Evolutionary conservation across 331 rosid genomes (phyloP), one percentile per base, ranked within the genome.

Genomic region (Erythrophleum ivorense): DNA sequence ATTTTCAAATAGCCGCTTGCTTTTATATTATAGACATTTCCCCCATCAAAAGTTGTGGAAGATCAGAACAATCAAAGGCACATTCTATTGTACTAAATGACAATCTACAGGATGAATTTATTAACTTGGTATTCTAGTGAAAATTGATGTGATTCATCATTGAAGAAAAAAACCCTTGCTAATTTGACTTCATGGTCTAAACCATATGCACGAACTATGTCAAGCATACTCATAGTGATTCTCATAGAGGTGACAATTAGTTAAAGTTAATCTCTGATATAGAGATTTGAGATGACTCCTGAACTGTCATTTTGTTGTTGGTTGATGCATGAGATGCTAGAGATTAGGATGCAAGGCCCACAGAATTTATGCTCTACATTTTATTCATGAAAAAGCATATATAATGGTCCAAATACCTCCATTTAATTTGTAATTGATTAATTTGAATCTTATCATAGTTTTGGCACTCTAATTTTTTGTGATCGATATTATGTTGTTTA

Each of bases 41-140:
- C 78, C 76, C 21, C 41, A 66, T 52, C 76, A 77, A 65, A 77
- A 24, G 69, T 72, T 74, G 36, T 33, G 43, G 19, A 33, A 33
- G 45, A 38, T 36, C 57, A 59, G 63, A 74, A 80, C 63, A 74
- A 57, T 65, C 45, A 66, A 54, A 40, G 24, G 53, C 62, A 75
- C 49, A 65, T 81, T 45, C 33, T 53, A 50, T 52, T 12, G 1
- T 43, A 34, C 0, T 4, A 62, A 63, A 33, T n/a, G 45, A 63
- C 21, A 63, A 33, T 33, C 31, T 14, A 33, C 14, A 19, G 14
- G n/a, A 33, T 43, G 46, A 3, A 38, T 38, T 3, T 38, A 38
- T 38, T 6, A 6, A 36, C 40, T 2, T 38, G 11, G 31, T 64
- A 16, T 16, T 18, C 0, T 16, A 15, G 49, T 15, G 14, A 38